Conservation (phyloP, 2,329 filamentous ascomycete species). For the Colletotrichum sp. region DNA sequence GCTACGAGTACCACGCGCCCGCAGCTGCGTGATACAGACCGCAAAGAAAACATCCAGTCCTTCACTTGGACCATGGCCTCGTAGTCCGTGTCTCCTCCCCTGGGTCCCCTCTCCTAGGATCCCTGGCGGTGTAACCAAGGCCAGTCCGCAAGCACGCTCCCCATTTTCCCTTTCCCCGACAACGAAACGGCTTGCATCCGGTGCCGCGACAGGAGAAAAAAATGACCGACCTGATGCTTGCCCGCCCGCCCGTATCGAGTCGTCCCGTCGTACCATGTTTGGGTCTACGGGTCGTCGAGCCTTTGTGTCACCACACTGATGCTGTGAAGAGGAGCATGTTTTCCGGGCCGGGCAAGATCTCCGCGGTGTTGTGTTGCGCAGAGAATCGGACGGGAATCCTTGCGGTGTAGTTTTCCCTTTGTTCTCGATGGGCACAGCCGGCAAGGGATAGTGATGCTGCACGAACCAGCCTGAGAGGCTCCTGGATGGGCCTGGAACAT, state of each 20-base stretch:
- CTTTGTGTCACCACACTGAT: background rate
- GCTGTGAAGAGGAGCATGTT: background rate
- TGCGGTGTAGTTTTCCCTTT: background rate
- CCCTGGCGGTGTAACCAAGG: background rate
- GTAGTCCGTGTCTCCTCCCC: background rate
- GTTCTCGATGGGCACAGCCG: background rate
- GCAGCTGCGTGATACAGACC: background rate
- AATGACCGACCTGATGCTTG: background rate
- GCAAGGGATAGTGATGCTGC: background rate
- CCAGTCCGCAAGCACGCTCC: background rate
- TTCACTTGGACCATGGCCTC: background rate
- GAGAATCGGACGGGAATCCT: background rate
- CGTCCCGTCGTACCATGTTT: background rate
- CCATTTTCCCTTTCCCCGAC: background rate
- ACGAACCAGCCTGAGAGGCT: background rate
- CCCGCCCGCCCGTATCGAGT: conserved; percentile 1
- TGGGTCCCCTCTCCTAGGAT: background rate
- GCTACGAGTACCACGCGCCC: background rate
- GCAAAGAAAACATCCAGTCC: background rate
- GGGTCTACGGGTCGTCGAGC: background rate
- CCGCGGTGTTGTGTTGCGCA: background rate
- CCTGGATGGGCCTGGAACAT: background rate
- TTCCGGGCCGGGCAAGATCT: background rate
- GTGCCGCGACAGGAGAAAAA: background rate
- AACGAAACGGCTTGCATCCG: background rate